These are phyloP conservation scores for Botrytis galanthina DNA, from an alignment of 2,329 filamentous ascomycete genomes.

Conservation along the genomic window DNA sequence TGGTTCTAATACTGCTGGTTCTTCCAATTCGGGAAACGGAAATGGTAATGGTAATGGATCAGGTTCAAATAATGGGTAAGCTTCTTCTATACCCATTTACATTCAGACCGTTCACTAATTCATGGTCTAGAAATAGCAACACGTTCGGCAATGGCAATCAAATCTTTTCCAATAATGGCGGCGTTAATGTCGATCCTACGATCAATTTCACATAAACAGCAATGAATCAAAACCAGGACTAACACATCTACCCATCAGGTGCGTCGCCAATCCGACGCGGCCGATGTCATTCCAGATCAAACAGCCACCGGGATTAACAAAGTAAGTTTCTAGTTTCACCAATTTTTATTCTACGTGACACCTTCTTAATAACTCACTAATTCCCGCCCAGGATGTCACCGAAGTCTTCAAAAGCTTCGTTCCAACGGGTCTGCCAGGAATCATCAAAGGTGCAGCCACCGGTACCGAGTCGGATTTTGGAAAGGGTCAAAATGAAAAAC, in stretches of 20 bases:
- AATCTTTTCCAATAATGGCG: neutral
- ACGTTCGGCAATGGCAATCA: constrained; percentile 3
- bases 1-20: neutral
- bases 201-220: neutral
- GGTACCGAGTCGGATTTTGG: neutral
- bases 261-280: constrained; percentile 8
- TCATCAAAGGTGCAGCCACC: neutral
- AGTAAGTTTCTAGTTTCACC: neutral
- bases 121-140: neutral
- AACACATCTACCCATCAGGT: neutral
- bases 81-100: neutral
- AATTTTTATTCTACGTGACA: neutral
- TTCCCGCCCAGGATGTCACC: no score
- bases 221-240: neutral
- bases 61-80: neutral
- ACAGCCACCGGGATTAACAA: neutral
- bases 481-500: neutral
- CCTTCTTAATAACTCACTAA: neutral
- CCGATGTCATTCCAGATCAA: neutral
- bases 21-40: neutral
- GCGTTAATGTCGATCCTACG: neutral
- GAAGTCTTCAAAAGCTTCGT: neutral
- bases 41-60: neutral
- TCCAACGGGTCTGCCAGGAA: neutral
- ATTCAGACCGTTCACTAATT: neutral